Base-by-base conservation (phyloP, 495 filamentous ascomycete genomes). In the Recurvomyces mirabilis region DNA sequence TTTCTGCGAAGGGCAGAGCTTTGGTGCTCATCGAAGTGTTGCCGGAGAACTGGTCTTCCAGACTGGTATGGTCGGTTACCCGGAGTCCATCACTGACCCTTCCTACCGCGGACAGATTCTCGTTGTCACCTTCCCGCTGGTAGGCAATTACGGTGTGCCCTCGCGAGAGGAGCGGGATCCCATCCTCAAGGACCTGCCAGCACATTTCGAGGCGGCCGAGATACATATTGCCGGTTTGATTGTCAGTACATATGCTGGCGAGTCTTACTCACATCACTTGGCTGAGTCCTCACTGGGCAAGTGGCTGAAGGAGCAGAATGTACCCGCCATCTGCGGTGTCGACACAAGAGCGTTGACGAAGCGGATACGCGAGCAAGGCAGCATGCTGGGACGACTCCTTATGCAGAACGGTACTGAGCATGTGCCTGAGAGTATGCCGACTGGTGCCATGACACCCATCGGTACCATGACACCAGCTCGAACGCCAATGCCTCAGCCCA, bases 21-120 rank as follows among this genome's bases (percentile, higher is more conserved):
- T 95, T 60, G 91, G 91, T 59, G 85, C 87, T 20, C 71, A 85
- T 58, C 91, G 84, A 72, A 93, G 81, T 60, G 76, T 91, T 55
- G 81, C 89, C 46, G 91, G 91, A 57, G 91, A 98, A 74, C 70
- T 96, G 60, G 91, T 98, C 64, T 98, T 98, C 69, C 91, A 98
- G 72, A 98, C 91, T 38, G 91, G 91, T 59, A 93, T 98, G 91
- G 91, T 98, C 44, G 91, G 91, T 49, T 98, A 98, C 60, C 88
- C 91, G 23, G 91, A 98, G 68, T 94, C 89, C 33, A 78, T 99
- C 76, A 96, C 91, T 59, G 93, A 96, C 57, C 93, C 91, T 30
- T 96, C 91, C 23, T 99, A 99, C 72, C 88, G 93, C 53, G 93
- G 93, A 33, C 93, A 99, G 69, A 96, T 96, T 44, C 70, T 94